Evolutionary conservation across 1,284 basidiomycete species (phyloP).

Genomic region (Coriolopsis trogii): DNA sequence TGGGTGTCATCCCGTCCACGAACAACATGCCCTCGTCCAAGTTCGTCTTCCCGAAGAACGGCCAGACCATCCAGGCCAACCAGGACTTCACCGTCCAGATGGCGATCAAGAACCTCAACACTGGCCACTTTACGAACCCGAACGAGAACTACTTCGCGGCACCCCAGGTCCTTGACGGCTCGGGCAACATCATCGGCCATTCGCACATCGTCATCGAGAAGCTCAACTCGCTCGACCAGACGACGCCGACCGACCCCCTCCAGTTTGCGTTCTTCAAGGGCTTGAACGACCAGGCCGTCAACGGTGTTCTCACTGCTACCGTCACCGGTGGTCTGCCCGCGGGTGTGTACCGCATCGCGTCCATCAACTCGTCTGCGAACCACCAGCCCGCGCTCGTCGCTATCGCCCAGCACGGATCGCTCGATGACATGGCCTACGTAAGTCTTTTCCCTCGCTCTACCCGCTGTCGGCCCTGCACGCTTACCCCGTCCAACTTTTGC

Average conservation of each 20-base stretch:
- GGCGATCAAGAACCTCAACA: constrained; percentile 48
- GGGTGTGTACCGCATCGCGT: constrained; percentile 59
- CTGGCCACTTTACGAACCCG: constrained; percentile 59
- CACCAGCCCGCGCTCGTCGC: constrained; percentile 62
- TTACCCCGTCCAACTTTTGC: background rate
- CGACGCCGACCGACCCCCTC: constrained; percentile 56
- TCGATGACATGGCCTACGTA: constrained; percentile 69
- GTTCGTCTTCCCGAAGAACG: constrained; percentile 49
- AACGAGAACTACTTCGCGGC: constrained; percentile 56
- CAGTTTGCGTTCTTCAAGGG: constrained; percentile 75
- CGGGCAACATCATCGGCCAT: constrained; percentile 57
- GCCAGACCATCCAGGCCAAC: constrained; percentile 45
- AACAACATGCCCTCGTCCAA: constrained; percentile 53
- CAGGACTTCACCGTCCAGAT: constrained; percentile 52
- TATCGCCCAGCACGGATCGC: constrained; percentile 30
- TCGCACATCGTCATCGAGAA: constrained; percentile 68
- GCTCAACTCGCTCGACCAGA: constrained; percentile 54
- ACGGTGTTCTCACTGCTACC: constrained; percentile 54
- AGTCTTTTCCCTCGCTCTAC: constrained; percentile 28
- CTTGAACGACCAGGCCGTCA: constrained; percentile 48
- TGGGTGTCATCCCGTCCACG: constrained; percentile 46
- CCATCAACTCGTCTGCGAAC: constrained; percentile 56
- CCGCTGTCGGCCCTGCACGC: background rate
- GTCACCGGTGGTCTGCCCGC: constrained; percentile 63
- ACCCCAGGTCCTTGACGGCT: constrained; percentile 59